Evolutionary conservation across 129 eudicot genomes (phyloP).

Genomic region (Lactuca sativa): DNA sequence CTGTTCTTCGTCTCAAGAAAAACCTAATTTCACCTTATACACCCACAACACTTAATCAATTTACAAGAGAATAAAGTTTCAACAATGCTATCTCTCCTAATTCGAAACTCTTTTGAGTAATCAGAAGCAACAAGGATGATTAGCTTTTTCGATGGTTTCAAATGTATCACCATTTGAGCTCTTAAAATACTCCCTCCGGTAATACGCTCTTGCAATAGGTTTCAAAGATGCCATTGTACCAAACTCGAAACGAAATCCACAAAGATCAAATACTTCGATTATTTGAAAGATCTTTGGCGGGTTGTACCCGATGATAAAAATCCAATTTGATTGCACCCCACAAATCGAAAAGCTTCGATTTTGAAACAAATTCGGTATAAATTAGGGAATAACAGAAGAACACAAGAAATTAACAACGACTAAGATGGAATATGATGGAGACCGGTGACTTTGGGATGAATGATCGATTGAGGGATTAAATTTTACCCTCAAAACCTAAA

Average conservation of each 20-base stretch:
- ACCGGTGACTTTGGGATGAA: accelerated
- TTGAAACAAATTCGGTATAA: neutral
- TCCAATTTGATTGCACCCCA: conserved; percentile 14
- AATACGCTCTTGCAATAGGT: conserved; percentile 39
- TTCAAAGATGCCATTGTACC: conserved; percentile 42
- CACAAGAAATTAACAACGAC: neutral
- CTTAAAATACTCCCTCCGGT: conserved; percentile 79
- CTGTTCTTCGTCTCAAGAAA: conserved; percentile 34
- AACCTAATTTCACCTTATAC: conserved; percentile 51
- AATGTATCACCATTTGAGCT: conserved; percentile 64
- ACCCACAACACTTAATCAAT: conserved; percentile 55
- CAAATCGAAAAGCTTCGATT: conserved; percentile 12
- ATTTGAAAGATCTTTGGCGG: neutral
- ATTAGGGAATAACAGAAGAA: neutral
- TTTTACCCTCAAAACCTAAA: too few species aligned
- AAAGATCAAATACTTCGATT: conserved; percentile 23
- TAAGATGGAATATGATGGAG: neutral
- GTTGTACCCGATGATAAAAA: conserved; percentile 18
- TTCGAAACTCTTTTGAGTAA: conserved; percentile 67
- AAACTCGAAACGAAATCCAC: conserved; percentile 27
- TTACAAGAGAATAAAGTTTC: conserved; percentile 63
- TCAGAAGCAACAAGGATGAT: conserved; percentile 86
- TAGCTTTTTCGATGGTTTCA: conserved; percentile 60
- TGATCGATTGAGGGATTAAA: too few species aligned
- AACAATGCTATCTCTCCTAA: conserved; percentile 67